These are phyloP conservation scores for Parathielavia hyrcaniae DNA, from an alignment of 495 filamentous ascomycete species.

Conservation along the genomic window DNA sequence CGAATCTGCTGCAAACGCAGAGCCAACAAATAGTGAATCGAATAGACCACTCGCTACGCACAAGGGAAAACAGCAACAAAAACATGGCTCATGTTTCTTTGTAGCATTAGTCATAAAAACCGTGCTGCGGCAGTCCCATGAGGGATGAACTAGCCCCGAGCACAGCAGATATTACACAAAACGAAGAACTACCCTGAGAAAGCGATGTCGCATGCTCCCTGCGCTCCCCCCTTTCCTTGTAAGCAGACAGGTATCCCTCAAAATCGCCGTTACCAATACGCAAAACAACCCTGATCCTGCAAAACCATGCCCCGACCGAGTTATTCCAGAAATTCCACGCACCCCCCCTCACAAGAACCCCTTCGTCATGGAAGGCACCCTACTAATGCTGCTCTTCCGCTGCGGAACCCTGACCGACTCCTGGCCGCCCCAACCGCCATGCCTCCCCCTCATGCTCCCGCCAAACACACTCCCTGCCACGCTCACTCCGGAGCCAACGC, in stretches of 20 bases:
- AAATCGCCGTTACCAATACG: conserved; percentile 6
- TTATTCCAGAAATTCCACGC: background rate
- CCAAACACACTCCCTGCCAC: background rate
- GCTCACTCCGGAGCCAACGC: background rate
- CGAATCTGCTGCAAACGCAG: no score
- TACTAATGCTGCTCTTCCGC: conserved; percentile 50
- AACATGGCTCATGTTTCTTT: no score
- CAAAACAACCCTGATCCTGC: background rate
- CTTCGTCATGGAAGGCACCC: conserved; percentile 49
- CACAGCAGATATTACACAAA: background rate
- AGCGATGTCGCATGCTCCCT: background rate
- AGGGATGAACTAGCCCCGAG: no score
- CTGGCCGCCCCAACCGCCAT: conserved; percentile 22
- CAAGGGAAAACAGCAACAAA: no score
- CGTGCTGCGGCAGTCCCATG: no score
- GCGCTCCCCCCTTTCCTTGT: background rate
- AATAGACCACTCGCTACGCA: no score
- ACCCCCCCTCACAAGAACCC: conserved; percentile 43
- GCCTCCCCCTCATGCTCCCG: conserved; percentile 28
- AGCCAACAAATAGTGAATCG: no score
- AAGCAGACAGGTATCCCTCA: background rate
- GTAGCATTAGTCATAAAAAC: no score
- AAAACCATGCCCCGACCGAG: background rate
- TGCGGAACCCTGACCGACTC: conserved; percentile 47
- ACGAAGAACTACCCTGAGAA: background rate